Percentiles rank a stretch among this genome's conserved stretches.
phyloP scores from a whole-genome alignment of 2,329 filamentous ascomycete species.

The Exophiala phaeomuriformis region DNA sequence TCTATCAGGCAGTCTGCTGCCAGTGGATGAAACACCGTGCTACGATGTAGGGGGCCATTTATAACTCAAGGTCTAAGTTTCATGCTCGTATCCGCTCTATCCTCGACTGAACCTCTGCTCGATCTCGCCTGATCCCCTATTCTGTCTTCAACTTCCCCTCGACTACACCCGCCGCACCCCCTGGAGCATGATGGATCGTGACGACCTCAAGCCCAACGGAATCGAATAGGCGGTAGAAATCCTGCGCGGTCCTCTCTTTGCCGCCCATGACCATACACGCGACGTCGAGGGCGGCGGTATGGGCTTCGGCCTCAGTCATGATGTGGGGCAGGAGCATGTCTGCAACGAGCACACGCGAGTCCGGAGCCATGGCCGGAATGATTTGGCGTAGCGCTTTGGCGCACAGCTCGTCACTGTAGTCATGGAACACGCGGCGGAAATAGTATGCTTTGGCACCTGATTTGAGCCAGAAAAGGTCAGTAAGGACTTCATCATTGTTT shows the following conservation, averaged over 20 bases:
- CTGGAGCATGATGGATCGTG: conserved; percentile 18
- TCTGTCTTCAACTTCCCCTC: conserved; percentile 25
- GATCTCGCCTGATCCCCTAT: background rate
- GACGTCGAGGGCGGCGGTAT: conserved; percentile 26
- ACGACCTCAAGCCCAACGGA: conserved; percentile 25
- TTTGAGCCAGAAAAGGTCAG: background rate
- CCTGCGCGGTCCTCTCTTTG: conserved; percentile 28
- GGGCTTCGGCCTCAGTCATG: conserved; percentile 18
- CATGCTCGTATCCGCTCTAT: too few relatives aligned
- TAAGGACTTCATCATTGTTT: background rate
- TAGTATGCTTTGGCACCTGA: conserved; percentile 30
- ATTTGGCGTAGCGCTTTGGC: conserved; percentile 27
- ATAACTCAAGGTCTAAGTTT: too few relatives aligned
- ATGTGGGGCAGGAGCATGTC: conserved; percentile 29
- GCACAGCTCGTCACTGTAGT: conserved; percentile 26
- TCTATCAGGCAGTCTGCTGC: too few relatives aligned
- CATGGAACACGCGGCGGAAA: conserved; percentile 30
- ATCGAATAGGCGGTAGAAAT: conserved; percentile 27
- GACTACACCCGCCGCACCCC: conserved; percentile 19
- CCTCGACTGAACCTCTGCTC: too few relatives aligned
- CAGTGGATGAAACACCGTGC: too few relatives aligned
- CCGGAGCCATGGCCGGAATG: conserved; percentile 24
- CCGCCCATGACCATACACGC: conserved; percentile 29
- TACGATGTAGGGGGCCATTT: too few relatives aligned
- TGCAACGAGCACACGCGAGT: conserved; percentile 26